Conservation (phyloP, 2,329 filamentous ascomycete species). For the Diaporthe caulivora region DNA sequence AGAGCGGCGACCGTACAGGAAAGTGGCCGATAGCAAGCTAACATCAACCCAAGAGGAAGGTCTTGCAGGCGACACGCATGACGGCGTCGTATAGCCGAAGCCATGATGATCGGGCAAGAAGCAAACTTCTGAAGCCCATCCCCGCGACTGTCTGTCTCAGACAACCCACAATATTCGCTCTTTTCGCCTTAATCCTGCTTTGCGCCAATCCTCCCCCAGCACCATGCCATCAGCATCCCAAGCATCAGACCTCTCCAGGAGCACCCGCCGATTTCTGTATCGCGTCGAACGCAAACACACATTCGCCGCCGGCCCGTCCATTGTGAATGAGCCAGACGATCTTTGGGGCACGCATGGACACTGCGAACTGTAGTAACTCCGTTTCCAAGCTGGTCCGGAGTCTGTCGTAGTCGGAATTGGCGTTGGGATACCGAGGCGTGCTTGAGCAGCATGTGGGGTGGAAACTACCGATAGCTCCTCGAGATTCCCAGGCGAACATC, state of each 20-base stretch:
- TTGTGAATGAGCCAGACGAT: neutral
- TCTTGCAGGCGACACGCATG: neutral
- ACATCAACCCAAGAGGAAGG: neutral
- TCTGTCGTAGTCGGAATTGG: too few species aligned
- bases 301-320: fast-evolving
- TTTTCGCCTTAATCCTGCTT: too few species aligned
- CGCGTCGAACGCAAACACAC: neutral
- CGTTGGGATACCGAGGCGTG: too few species aligned
- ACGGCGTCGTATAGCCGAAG: neutral
- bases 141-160: too few species aligned
- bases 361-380: neutral
- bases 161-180: too few species aligned
- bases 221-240: neutral
- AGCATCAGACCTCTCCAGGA: neutral
- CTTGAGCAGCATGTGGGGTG: fast-evolving
- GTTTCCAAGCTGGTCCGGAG: neutral
- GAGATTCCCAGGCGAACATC: neutral
- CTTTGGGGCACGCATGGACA: neutral
- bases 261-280: neutral
- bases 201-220: neutral
- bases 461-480: neutral
- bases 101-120: neutral
- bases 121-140: neutral
- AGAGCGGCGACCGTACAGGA: too few species aligned
- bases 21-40: neutral